Conservation (phyloP, 192 early-diverging fungal species). For the Entomortierella beljakovae region DNA sequence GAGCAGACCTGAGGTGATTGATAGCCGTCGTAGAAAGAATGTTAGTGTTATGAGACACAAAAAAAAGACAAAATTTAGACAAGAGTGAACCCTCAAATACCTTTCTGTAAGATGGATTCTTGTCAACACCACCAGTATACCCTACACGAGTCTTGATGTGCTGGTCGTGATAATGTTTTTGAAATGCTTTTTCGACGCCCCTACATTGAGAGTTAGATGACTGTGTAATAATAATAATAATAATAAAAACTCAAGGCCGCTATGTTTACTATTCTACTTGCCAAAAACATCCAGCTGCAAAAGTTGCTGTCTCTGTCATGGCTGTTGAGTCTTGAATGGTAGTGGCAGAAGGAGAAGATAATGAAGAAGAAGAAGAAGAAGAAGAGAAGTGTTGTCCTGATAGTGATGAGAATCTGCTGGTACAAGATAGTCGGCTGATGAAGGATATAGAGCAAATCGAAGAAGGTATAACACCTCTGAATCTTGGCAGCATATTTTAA, state of each 20-base stretch:
- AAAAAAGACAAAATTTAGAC: neutral
- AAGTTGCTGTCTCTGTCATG: conserved; percentile 72
- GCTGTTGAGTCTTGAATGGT: neutral
- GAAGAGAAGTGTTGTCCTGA: neutral
- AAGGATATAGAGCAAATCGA: too few relatives aligned
- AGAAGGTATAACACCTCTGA: too few relatives aligned
- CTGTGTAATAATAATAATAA: neutral
- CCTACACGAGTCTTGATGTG: conserved; percentile 58
- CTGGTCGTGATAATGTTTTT: conserved; percentile 59
- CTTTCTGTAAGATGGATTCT: conserved; percentile 58
- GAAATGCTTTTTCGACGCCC: conserved; percentile 67
- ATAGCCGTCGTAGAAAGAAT: neutral
- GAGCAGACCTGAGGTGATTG: conserved; percentile 66
- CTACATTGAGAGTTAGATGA: too few relatives aligned
- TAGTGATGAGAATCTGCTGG: neutral
- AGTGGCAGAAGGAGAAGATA: neutral
- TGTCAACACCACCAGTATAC: conserved; percentile 60
- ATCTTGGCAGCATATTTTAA: too few relatives aligned
- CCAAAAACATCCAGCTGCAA: conserved; percentile 97
- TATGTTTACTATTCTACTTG: conserved; percentile 9
- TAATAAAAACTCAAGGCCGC: neutral
- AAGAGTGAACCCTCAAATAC: conserved; percentile 42
- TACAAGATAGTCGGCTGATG: too few relatives aligned
- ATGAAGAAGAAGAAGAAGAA: neutral
- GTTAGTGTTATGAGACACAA: neutral